Percentiles rank a stretch among this genome's conserved stretches.
These are phyloP conservation scores for Atkinsonella texensis DNA, from an alignment of 2,329 filamentous ascomycete species.

Conservation along the genomic window DNA sequence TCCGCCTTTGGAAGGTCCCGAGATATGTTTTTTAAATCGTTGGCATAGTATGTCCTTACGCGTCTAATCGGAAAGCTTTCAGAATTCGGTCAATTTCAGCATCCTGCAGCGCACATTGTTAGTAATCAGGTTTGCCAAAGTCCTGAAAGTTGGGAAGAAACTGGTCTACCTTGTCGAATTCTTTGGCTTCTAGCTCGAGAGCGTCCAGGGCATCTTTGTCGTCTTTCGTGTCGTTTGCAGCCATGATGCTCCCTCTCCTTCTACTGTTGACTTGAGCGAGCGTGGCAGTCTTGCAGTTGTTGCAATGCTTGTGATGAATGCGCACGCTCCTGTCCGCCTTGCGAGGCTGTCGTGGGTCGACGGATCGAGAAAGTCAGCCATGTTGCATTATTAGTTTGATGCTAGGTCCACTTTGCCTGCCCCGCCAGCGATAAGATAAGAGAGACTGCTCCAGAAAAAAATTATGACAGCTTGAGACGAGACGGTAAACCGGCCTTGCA, in stretches of 20 bases:
- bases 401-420: slow-evolving; percentile 11
- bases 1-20: not conserved
- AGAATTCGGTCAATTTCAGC: slow-evolving; percentile 91
- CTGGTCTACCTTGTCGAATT: slow-evolving; percentile 72
- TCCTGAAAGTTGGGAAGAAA: not conserved
- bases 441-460: slow-evolving; percentile 19
- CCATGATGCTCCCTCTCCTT: slow-evolving; percentile 17
- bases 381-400: not conserved
- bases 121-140: slow-evolving; percentile 8
- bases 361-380: not conserved
- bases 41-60: slow-evolving; percentile 21
- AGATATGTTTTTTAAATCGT: not conserved
- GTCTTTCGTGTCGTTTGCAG: slow-evolving; percentile 30
- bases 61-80: slow-evolving; percentile 68
- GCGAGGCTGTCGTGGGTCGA: not conserved
- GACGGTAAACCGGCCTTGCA: too few relatives aligned
- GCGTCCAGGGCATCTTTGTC: slow-evolving; percentile 69
- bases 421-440: slow-evolving; percentile 29
- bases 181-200: slow-evolving; percentile 74
- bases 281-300: not conserved
- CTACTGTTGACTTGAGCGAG: too few relatives aligned
- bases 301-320: not conserved
- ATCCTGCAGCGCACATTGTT: slow-evolving; percentile 44
- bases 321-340: not conserved
- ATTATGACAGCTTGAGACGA: slow-evolving; percentile 7